phyloP scores from a whole-genome alignment of 2,329 filamentous ascomycete species.

The Gaeumannomyces sp. region DNA sequence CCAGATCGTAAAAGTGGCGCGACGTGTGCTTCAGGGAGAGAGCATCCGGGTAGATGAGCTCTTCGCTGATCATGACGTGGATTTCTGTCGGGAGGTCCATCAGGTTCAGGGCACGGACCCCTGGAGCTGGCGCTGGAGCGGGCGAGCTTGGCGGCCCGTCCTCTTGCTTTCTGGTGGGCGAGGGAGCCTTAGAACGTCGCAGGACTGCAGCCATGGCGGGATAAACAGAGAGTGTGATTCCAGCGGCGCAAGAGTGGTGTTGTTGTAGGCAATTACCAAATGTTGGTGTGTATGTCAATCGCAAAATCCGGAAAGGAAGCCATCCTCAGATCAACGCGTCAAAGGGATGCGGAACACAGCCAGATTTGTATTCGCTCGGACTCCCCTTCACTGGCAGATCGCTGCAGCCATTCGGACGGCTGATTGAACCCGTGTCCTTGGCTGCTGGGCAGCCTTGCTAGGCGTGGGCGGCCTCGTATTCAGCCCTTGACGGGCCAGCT shows the following conservation, averaged over 20 bases:
- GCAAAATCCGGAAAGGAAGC: neutral
- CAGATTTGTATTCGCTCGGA: neutral
- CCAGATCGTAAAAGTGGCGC: constrained; percentile 55
- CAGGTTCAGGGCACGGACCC: constrained; percentile 23
- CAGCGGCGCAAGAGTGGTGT: neutral
- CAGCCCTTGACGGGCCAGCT: neutral
- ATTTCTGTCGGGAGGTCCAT: constrained; percentile 57
- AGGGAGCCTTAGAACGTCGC: neutral
- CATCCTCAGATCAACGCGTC: neutral
- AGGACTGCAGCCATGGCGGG: neutral
- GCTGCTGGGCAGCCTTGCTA: neutral
- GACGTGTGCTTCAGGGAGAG: constrained; percentile 63
- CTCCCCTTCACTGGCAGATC: neutral
- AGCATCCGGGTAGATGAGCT: constrained; percentile 64
- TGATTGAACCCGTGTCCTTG: neutral
- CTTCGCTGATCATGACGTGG: constrained; percentile 54
- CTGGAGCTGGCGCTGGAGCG: neutral
- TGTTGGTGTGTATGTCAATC: neutral
- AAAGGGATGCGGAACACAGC: neutral
- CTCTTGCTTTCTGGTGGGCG: neutral
- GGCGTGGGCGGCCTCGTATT: neutral
- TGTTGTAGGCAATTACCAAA: no score
- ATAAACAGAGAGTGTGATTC: neutral
- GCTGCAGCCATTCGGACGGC: neutral
- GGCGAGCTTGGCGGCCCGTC: neutral